Evolutionary conservation across 257 asterid species (phyloP).

Genomic region (Rehmannia glutinosa): DNA sequence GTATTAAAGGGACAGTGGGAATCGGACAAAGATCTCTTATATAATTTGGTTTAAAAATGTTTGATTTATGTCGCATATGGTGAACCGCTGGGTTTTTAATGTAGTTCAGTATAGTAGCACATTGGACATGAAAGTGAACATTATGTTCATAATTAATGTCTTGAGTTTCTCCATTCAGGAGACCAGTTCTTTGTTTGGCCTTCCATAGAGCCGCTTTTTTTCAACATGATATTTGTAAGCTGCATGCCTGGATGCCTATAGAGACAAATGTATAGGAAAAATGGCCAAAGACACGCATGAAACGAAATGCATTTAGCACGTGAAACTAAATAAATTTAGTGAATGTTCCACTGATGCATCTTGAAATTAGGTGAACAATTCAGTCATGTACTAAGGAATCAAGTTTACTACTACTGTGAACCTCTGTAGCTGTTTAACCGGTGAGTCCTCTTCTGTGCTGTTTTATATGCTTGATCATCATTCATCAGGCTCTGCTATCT

Average conservation of each 20-base stretch:
- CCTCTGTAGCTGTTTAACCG: background rate
- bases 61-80: background rate
- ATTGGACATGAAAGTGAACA: too few species aligned
- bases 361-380: background rate
- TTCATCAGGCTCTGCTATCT: background rate
- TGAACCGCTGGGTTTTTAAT: too few species aligned
- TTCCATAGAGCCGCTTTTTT: too few species aligned
- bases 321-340: too few species aligned
- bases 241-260: too few species aligned
- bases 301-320: too few species aligned
- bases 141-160: background rate
- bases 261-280: too few species aligned
- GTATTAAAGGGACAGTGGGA: too few species aligned
- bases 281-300: too few species aligned
- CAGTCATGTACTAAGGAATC: background rate
- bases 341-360: background rate
- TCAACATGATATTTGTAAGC: background rate
- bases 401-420: background rate
- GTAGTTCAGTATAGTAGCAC: background rate
- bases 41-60: background rate
- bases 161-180: background rate
- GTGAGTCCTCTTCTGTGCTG: background rate
- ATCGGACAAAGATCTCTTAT: too few species aligned
- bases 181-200: background rate
- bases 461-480: background rate